Conservation (phyloP, 768 basidiomycete species). For the Rhodotorula sphaerocarpa region DNA sequence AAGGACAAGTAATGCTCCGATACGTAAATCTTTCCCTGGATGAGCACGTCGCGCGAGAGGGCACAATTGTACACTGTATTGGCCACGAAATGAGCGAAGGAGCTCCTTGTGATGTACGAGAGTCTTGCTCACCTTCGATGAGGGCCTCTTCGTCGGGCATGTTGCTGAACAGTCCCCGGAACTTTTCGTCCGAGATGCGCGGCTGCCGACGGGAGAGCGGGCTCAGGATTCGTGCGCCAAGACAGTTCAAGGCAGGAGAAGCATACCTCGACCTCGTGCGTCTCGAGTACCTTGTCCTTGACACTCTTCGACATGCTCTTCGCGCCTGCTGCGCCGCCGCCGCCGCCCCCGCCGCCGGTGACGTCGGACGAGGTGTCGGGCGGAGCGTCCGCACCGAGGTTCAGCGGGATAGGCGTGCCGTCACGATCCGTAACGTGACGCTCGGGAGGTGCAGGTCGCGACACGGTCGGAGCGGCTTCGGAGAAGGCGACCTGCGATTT, state of each 20-base stretch:
- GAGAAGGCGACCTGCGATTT: too few species aligned
- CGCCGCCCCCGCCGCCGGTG: neutral
- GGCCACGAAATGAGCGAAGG: neutral
- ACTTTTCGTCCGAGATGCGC: constrained; percentile 66
- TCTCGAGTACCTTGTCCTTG: constrained; percentile 23
- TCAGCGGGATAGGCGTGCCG: constrained; percentile 15
- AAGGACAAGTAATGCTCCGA: constrained; percentile 17
- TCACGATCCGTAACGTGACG: constrained; percentile 22
- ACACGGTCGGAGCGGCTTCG: neutral
- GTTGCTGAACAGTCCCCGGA: constrained; percentile 77
- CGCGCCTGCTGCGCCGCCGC: neutral
- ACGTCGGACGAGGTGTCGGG: neutral
- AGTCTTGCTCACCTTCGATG: constrained; percentile 64
- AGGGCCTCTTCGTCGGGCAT: constrained; percentile 92
- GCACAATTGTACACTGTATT: constrained; percentile 31
- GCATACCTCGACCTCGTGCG: constrained; percentile 15
- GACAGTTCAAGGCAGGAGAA: too few species aligned
- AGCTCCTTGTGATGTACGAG: neutral
- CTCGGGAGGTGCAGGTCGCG: neutral
- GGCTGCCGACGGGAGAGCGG: neutral
- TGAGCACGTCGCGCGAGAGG: constrained; percentile 14
- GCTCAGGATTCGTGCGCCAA: neutral
- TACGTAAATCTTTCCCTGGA: constrained; percentile 23
- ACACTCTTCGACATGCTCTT: constrained; percentile 24
- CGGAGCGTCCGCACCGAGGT: neutral